Conservation (phyloP, 768 basidiomycete species). For the Auricularia sp. region DNA sequence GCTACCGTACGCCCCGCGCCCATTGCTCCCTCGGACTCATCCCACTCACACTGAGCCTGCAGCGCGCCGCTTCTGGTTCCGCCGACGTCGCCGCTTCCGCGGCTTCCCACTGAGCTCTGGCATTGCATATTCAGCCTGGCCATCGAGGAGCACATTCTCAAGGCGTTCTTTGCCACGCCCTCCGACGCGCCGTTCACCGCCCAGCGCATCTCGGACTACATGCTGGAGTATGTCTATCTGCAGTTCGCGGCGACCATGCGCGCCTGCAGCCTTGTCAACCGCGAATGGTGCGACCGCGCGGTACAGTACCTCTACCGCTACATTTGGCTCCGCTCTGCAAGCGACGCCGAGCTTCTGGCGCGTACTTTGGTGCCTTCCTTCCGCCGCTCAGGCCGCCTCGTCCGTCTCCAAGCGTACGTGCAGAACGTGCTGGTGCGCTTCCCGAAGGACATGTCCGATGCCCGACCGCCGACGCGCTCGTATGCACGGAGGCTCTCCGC, state of each 20-base stretch:
- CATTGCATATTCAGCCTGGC: neutral
- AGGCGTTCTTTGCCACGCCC: neutral
- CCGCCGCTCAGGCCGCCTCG: neutral
- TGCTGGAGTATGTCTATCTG: neutral
- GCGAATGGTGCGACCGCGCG: neutral
- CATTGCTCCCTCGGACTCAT: neutral
- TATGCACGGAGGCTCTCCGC: neutral
- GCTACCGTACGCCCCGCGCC: neutral
- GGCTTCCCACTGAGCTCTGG: neutral
- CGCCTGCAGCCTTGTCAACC: neutral
- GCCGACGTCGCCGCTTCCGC: neutral
- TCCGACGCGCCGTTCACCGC: neutral
- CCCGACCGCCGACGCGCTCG: neutral
- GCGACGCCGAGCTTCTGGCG: constrained; percentile 2
- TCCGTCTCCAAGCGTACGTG: neutral
- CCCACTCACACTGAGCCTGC: neutral
- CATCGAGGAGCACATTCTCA: neutral
- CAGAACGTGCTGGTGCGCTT: neutral
- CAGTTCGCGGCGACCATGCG: neutral
- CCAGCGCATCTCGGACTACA: neutral
- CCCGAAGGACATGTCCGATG: neutral
- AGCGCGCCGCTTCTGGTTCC: neutral
- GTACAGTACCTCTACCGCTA: neutral
- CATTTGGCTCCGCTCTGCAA: neutral
- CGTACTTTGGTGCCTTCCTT: neutral